Evolutionary conservation across 176 grass and related monocot genomes (phyloP).

Genomic region (Lolium rigidum): DNA sequence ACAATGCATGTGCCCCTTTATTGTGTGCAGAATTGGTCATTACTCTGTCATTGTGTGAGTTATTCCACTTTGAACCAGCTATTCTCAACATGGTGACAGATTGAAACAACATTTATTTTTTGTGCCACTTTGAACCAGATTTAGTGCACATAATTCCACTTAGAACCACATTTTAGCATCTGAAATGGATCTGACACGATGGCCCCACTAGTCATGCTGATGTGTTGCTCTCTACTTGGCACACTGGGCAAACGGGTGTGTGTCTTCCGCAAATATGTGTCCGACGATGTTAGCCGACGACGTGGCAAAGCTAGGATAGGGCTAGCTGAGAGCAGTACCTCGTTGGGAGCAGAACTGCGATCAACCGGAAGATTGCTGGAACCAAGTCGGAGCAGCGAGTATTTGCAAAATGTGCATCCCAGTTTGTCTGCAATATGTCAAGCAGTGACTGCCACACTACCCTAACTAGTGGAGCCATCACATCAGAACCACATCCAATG

Average conservation of each 20-base stretch:
- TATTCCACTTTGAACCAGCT: not conserved
- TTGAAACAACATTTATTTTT: not conserved
- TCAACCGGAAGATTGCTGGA: not conserved
- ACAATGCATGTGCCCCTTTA: not conserved
- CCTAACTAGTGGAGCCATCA: not conserved
- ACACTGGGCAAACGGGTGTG: not conserved
- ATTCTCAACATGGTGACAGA: not conserved
- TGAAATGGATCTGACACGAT: not conserved
- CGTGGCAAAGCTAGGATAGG: not conserved
- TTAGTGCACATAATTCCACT: not conserved
- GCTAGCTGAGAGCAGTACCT: not conserved
- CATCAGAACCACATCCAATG: not conserved
- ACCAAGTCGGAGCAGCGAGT: not conserved
- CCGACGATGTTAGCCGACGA: too few relatives aligned
- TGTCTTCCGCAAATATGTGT: not conserved
- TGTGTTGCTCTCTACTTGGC: not conserved
- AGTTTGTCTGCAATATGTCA: not conserved
- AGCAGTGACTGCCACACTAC: not conserved
- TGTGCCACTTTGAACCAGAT: not conserved
- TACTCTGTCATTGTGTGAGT: not conserved
- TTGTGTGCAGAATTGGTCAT: constrained; percentile 33
- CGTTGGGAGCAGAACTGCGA: not conserved
- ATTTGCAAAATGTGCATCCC: not conserved
- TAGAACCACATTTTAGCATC: not conserved
- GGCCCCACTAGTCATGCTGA: not conserved